phyloP scores from a whole-genome alignment of 225 moss, liverwort and hornwort genomes.

The Ulota crispa region DNA sequence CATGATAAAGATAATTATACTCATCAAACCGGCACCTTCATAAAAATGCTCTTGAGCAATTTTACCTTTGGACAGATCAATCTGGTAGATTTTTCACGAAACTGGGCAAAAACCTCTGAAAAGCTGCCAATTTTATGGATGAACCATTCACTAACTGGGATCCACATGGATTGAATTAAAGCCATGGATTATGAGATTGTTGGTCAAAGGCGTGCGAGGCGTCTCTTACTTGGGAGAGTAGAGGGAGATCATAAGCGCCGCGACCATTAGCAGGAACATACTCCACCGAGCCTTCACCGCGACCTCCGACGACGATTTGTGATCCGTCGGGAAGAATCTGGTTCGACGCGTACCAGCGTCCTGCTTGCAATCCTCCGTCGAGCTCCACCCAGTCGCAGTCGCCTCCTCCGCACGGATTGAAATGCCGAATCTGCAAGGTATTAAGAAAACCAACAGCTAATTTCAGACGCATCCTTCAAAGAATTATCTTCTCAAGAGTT shows the following conservation, averaged over 20 bases:
- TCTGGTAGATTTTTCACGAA: not conserved
- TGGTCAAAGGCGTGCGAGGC: not conserved
- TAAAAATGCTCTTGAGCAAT: no score
- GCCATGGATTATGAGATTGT: not conserved
- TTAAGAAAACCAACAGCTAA: not conserved
- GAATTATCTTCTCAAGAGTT: no score
- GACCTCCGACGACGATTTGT: constrained; percentile 50
- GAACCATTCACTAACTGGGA: not conserved
- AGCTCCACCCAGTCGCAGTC: constrained; percentile 69
- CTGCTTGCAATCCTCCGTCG: constrained; percentile 36
- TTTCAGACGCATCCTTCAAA: not conserved
- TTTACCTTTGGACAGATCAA: not conserved
- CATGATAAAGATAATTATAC: not conserved
- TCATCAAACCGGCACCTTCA: not conserved
- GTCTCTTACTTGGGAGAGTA: constrained; percentile 31
- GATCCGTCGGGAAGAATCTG: constrained; percentile 60
- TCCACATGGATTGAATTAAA: no score
- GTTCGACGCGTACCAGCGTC: constrained; percentile 75
- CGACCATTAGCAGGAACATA: constrained; percentile 57
- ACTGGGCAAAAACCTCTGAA: no score
- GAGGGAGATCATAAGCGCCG: constrained; percentile 25
- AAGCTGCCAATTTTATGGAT: fast-evolving
- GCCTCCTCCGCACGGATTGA: constrained; percentile 53
- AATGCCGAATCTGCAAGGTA: constrained; percentile 36
- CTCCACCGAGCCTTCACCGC: constrained; percentile 36